phyloP scores from a whole-genome alignment of 83 land plant species.

The Picea abies region DNA sequence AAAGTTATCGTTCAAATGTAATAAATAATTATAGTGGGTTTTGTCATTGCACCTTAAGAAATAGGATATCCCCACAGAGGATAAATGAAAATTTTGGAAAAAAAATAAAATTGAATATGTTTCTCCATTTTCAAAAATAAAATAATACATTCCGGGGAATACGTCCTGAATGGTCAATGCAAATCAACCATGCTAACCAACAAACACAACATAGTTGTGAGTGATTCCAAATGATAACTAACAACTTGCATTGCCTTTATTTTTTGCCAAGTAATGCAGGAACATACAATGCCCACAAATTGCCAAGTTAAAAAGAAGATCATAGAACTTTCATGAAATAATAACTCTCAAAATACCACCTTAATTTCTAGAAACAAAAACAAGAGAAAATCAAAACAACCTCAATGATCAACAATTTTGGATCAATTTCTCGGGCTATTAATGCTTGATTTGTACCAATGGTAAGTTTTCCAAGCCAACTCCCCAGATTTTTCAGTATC shows the following conservation, averaged over 20 bases:
- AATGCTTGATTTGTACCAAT: constrained; percentile 38
- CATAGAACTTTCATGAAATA: not conserved
- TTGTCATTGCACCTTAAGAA: too few relatives aligned
- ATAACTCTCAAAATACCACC: not conserved
- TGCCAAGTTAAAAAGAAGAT: not conserved
- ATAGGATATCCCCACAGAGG: too few relatives aligned
- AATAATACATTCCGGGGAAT: too few relatives aligned
- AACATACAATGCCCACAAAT: constrained; percentile 8
- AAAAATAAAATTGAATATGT: too few relatives aligned
- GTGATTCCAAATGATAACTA: too few relatives aligned
- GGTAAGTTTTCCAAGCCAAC: constrained; percentile 95
- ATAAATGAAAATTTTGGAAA: too few relatives aligned
- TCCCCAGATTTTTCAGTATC: constrained; percentile 94
- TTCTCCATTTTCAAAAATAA: too few relatives aligned
- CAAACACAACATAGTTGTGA: not conserved
- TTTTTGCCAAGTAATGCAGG: not conserved
- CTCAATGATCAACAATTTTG: constrained; percentile 86
- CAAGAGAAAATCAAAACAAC: constrained; percentile 25
- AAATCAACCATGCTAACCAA: too few relatives aligned
- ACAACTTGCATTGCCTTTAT: too few relatives aligned
- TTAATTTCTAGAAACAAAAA: not conserved
- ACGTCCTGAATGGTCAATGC: too few relatives aligned
- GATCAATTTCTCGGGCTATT: constrained; percentile 93
- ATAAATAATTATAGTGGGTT: too few relatives aligned
- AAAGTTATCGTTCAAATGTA: too few relatives aligned